Percentiles rank a stretch among this genome's conserved stretches.
Conservation (phyloP, 2,329 filamentous ascomycete genomes). For the Aspergillus neotritici region DNA sequence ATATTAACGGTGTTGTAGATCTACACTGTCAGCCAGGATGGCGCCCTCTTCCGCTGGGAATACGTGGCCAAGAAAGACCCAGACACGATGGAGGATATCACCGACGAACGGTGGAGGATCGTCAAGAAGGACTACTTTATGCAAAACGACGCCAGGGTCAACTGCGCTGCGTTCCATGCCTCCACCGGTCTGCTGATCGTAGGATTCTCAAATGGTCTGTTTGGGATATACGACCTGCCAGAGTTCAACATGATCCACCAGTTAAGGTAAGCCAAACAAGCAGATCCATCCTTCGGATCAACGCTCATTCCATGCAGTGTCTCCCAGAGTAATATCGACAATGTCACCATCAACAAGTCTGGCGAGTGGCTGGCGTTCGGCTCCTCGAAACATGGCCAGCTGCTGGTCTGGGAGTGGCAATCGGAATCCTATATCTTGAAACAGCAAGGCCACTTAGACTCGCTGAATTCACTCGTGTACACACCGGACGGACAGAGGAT, state of each 20-base stretch:
- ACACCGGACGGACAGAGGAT: slow-evolving; percentile 90
- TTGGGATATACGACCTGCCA: slow-evolving; percentile 91
- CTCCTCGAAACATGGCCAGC: slow-evolving; percentile 86
- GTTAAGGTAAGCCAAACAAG: slow-evolving; percentile 42
- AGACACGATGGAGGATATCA: slow-evolving; percentile 56
- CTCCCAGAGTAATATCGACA: slow-evolving; percentile 93
- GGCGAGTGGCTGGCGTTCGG: slow-evolving; percentile 98
- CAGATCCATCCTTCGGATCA: too few species aligned
- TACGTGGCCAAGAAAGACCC: slow-evolving; percentile 62
- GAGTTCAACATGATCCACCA: slow-evolving; percentile 95
- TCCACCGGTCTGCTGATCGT: slow-evolving; percentile 87
- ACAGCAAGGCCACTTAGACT: slow-evolving; percentile 94
- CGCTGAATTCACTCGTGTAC: slow-evolving; percentile 88
- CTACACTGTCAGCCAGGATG: slow-evolving; percentile 94
- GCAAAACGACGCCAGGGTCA: slow-evolving; percentile 80
- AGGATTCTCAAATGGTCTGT: slow-evolving; percentile 90
- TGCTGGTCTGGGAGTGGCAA: slow-evolving; percentile 99
- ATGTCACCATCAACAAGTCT: slow-evolving; percentile 85
- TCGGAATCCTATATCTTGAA: slow-evolving; percentile 98
- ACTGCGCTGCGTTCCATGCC: slow-evolving; percentile 85
- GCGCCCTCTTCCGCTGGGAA: slow-evolving; percentile 91
- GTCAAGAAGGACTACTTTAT: slow-evolving; percentile 89
- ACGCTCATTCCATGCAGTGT: slow-evolving; percentile 56
- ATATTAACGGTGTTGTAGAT: slow-evolving; percentile 46
- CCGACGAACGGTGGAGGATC: slow-evolving; percentile 81